Evolutionary conservation across 2,329 filamentous ascomycete genomes (phyloP).

Genomic region (Xylariaceae sp.): DNA sequence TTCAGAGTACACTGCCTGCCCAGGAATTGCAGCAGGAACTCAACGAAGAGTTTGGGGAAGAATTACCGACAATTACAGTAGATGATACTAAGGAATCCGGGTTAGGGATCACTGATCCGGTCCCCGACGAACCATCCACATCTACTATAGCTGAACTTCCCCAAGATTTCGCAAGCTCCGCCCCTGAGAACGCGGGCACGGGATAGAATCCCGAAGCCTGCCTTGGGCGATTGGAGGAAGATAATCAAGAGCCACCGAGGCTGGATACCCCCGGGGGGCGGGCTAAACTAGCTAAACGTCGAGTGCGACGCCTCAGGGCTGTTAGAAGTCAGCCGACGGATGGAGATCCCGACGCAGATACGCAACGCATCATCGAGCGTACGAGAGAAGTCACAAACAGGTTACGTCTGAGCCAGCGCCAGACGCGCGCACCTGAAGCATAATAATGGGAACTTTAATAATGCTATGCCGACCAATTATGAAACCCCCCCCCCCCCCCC

Average conservation of each 20-base stretch:
- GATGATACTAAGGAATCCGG: slow-evolving; percentile 19
- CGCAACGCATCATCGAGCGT: slow-evolving; percentile 12
- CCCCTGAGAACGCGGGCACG: slow-evolving; percentile 16
- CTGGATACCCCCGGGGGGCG: slow-evolving; percentile 12
- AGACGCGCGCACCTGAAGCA: not conserved
- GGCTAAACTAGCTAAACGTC: slow-evolving; percentile 5
- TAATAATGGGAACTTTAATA: not conserved
- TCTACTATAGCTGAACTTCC: slow-evolving; percentile 2
- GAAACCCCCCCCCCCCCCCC: no score
- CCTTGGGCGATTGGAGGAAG: slow-evolving; percentile 20
- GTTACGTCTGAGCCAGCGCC: slow-evolving; percentile 10
- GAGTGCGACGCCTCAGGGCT: slow-evolving; percentile 12
- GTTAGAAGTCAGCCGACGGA: not conserved
- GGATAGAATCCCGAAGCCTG: slow-evolving; percentile 23
- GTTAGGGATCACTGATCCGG: slow-evolving; percentile 1
- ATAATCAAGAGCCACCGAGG: slow-evolving; percentile 9
- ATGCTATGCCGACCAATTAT: not conserved
- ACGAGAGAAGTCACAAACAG: slow-evolving; percentile 15
- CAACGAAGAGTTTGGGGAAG: slow-evolving; percentile 22
- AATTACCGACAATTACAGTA: slow-evolving; percentile 24
- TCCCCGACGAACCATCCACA: not conserved
- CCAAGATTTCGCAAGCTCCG: slow-evolving; percentile 10
- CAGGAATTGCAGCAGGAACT: slow-evolving; percentile 25
- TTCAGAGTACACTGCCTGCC: slow-evolving; percentile 16
- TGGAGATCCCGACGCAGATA: slow-evolving; percentile 11